Conservation (phyloP, 1,284 basidiomycete genomes). For the Apiotrichum akiyoshidainum region DNA sequence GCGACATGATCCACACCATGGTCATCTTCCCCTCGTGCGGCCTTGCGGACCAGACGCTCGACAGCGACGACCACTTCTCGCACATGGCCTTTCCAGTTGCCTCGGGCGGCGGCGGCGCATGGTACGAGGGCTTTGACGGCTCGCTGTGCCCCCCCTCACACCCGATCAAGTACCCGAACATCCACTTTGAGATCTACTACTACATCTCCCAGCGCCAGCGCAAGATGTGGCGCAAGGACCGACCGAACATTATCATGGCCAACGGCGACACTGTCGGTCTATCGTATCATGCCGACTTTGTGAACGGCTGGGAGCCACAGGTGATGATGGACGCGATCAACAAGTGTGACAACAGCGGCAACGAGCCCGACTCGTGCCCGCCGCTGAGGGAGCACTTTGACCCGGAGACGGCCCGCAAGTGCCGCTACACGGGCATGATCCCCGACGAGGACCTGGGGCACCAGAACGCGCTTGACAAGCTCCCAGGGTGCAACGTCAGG, state of each 20-base stretch:
- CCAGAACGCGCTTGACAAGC: conserved; percentile 4
- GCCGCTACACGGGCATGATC: conserved; percentile 14
- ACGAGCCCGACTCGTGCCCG: conserved; percentile 1
- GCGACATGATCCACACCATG: neutral
- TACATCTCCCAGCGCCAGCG: neutral
- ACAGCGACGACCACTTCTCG: neutral
- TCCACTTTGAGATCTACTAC: conserved; percentile 50
- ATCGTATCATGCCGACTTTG: conserved; percentile 50
- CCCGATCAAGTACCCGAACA: conserved; percentile 30
- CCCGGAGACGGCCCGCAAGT: neutral
- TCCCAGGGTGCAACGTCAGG: conserved; percentile 14
- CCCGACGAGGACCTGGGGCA: conserved; percentile 16
- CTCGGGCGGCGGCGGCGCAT: conserved; percentile 10
- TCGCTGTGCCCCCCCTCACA: conserved; percentile 47
- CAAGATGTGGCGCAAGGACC: conserved; percentile 3
- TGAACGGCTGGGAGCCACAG: conserved; percentile 47
- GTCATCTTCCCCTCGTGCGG: conserved; percentile 4
- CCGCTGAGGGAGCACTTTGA: neutral
- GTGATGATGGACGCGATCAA: conserved; percentile 46
- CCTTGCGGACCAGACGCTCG: conserved; percentile 6
- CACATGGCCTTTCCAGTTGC: conserved; percentile 3
- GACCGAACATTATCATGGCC: conserved; percentile 18
- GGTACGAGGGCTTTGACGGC: conserved; percentile 23
- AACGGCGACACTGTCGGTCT: conserved; percentile 51
- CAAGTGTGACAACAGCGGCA: conserved; percentile 28